A percentile compares a stretch with the other conserved stretches of the same genome.
These are phyloP conservation scores for Talaromyces sp. DNA, from an alignment of 2,329 filamentous ascomycete genomes.

Conservation along the genomic window DNA sequence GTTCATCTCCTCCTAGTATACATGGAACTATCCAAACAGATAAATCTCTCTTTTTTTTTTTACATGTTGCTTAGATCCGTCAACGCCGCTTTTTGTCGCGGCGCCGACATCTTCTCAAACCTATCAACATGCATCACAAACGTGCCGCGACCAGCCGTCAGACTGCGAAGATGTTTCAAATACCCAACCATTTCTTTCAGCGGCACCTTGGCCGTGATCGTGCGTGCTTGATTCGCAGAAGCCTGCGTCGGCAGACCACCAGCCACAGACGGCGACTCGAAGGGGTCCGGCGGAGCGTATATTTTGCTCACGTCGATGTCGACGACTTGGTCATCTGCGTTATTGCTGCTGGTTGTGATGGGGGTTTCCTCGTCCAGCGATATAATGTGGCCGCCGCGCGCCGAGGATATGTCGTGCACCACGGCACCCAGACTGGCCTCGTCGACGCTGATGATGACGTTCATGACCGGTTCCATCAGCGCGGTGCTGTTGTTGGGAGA, in stretches of 20 bases:
- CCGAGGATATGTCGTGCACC: constrained; percentile 72
- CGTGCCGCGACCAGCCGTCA: constrained; percentile 78
- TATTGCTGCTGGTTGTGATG: constrained; percentile 13
- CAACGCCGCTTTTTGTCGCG: constrained; percentile 55
- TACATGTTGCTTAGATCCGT: constrained; percentile 35
- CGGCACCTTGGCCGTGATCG: constrained; percentile 81
- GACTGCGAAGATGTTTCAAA: constrained; percentile 76
- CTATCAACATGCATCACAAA: constrained; percentile 70
- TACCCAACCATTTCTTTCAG: constrained; percentile 97
- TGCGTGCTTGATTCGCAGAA: constrained; percentile 44
- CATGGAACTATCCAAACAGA: neutral
- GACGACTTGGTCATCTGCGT: constrained; percentile 13
- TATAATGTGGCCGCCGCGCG: constrained; percentile 67
- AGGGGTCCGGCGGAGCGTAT: constrained; percentile 86
- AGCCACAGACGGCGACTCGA: constrained; percentile 33
- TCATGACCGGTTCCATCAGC: constrained; percentile 92
- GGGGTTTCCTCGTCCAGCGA: constrained; percentile 56
- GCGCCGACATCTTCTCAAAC: constrained; percentile 62
- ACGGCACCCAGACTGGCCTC: constrained; percentile 76
- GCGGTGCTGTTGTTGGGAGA: constrained; percentile 46
- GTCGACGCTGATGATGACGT: constrained; percentile 77
- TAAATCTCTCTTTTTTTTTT: neutral
- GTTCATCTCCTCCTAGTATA: neutral
- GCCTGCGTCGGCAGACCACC: constrained; percentile 7
- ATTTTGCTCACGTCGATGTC: constrained; percentile 67